These are phyloP conservation scores for Trichoderma simmonsii DNA, from an alignment of 2,329 filamentous ascomycete genomes.

Conservation along the genomic window DNA sequence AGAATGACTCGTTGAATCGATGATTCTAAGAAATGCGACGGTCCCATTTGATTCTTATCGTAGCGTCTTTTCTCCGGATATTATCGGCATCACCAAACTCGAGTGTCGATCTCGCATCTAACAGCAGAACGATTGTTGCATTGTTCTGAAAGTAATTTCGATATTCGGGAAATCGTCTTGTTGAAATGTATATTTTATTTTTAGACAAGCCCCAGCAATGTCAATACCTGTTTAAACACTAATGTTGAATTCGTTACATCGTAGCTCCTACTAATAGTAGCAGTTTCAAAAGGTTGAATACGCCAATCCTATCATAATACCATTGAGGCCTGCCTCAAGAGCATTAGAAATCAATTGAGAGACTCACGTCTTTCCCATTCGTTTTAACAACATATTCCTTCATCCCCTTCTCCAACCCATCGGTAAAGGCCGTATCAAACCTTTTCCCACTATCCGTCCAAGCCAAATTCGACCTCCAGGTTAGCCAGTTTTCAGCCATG, in stretches of 20 bases:
- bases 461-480: constrained; percentile 41
- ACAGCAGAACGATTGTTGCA: neutral
- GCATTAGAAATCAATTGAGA: neutral
- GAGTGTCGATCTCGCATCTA: neutral
- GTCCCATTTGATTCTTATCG: constrained; percentile 7
- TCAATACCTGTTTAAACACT: neutral
- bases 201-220: neutral
- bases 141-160: neutral
- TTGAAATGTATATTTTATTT: neutral
- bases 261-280: neutral
- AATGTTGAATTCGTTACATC: neutral
- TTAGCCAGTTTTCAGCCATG: constrained; percentile 45
- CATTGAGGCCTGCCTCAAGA: neutral
- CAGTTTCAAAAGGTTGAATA: neutral
- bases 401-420: constrained; percentile 37
- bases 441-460: constrained; percentile 34
- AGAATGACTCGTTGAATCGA: neutral
- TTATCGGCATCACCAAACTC: neutral
- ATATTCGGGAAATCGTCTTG: neutral
- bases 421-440: constrained; percentile 37
- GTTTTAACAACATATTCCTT: constrained; percentile 36
- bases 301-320: neutral
- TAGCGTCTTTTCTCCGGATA: constrained; percentile 15
- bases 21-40: neutral
- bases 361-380: constrained; percentile 31